Conservation (phyloP, 2,329 filamentous ascomycete genomes). For the Colletotrichum scovillei region DNA sequence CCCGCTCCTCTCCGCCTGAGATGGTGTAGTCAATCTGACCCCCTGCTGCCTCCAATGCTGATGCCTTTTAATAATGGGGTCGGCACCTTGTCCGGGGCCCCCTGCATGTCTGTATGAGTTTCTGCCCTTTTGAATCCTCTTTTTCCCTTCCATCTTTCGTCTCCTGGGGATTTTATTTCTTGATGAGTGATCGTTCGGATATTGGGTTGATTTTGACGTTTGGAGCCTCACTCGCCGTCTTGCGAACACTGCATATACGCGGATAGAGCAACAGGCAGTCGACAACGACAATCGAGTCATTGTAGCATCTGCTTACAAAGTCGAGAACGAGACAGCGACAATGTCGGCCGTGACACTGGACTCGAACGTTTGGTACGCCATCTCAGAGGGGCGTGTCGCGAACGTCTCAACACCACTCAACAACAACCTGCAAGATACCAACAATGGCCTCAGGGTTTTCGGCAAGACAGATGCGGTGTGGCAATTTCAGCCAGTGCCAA, state of each 20-base stretch:
- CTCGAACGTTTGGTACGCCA: slow-evolving; percentile 48
- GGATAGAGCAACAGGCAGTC: too few relatives aligned
- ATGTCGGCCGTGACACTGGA: slow-evolving; percentile 44
- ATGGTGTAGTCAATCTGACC: slow-evolving; percentile 12
- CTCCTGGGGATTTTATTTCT: too few relatives aligned
- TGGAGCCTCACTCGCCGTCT: not conserved
- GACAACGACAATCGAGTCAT: not conserved
- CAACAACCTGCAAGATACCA: slow-evolving; percentile 33
- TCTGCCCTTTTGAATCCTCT: not conserved
- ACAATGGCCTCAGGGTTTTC: slow-evolving; percentile 40
- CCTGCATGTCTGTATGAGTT: not conserved
- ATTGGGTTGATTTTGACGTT: not conserved
- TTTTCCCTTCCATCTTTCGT: not conserved
- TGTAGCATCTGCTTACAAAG: not conserved
- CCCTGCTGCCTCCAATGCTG: not conserved
- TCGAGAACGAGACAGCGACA: not conserved
- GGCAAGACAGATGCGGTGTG: slow-evolving; percentile 36
- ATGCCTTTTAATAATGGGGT: slow-evolving; percentile 5
- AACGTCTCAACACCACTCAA: slow-evolving; percentile 39
- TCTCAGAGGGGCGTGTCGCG: slow-evolving; percentile 50
- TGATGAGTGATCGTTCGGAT: not conserved
- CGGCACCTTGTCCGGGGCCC: not conserved
- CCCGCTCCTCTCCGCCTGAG: slow-evolving; percentile 21
- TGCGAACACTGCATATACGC: not conserved
- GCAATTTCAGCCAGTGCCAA: slow-evolving; percentile 44